These are phyloP conservation scores for Talaromyces wortmannii DNA, from an alignment of 495 filamentous ascomycete species.

Conservation along the genomic window DNA sequence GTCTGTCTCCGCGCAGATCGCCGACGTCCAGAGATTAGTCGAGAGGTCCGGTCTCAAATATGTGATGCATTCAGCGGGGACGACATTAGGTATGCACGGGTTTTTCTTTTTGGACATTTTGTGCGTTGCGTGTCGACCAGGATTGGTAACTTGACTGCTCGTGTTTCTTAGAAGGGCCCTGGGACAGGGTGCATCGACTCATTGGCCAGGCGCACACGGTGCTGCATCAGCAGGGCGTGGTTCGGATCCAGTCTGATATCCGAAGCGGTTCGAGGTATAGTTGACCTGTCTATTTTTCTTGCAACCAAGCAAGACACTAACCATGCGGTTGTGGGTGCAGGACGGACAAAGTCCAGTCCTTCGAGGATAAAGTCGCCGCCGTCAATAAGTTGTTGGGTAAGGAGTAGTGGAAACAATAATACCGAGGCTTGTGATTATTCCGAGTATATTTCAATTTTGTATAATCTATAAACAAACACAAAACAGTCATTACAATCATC, in stretches of 20 bases:
- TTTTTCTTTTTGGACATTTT: not conserved
- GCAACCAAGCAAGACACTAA: not conserved
- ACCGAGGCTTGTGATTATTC: not conserved
- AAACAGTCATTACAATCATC: no score
- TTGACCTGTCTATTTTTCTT: not conserved
- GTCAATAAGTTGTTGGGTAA: slow-evolving; percentile 50
- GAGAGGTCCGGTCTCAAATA: slow-evolving; percentile 71
- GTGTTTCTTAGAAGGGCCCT: slow-evolving; percentile 64
- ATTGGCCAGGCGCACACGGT: slow-evolving; percentile 87
- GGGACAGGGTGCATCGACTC: slow-evolving; percentile 81
- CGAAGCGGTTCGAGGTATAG: slow-evolving; percentile 73
- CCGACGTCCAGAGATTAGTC: slow-evolving; percentile 82
- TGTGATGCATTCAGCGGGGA: slow-evolving; percentile 87
- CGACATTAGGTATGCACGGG: slow-evolving; percentile 71
- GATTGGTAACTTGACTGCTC: not conserved
- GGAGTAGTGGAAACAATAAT: slow-evolving; percentile 16
- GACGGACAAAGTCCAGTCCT: slow-evolving; percentile 62
- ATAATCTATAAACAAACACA: not conserved
- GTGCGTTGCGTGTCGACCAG: no score
- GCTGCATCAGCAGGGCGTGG: slow-evolving; percentile 73
- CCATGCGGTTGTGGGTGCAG: slow-evolving; percentile 19
- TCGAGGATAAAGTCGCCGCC: slow-evolving; percentile 60
- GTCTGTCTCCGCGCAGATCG: slow-evolving; percentile 82
- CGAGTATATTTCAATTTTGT: not conserved
- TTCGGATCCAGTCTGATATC: slow-evolving; percentile 85